phyloP scores from a whole-genome alignment of 352 stramenopile genomes.

The Lagenidium giganteum region DNA sequence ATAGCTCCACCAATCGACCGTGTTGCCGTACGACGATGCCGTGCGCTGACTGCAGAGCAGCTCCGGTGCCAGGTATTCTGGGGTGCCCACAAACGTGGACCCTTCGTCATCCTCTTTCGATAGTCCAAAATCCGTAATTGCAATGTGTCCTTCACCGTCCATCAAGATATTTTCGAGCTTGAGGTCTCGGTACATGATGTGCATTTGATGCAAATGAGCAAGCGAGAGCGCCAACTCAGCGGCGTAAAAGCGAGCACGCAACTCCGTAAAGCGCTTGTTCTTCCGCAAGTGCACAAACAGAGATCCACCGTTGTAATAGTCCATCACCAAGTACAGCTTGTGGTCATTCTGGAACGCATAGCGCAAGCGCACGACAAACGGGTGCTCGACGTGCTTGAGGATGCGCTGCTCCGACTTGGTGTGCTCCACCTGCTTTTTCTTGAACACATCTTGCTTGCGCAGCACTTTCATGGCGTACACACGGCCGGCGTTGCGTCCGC shows the following conservation, averaged over 20 bases:
- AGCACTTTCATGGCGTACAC: slow-evolving; percentile 90
- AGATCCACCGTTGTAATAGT: slow-evolving; percentile 85
- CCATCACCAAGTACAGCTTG: slow-evolving; percentile 88
- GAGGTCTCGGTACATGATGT: slow-evolving; percentile 88
- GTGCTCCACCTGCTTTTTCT: slow-evolving; percentile 83
- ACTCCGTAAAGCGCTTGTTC: slow-evolving; percentile 60
- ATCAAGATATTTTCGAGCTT: slow-evolving; percentile 91
- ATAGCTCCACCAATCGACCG: slow-evolving; percentile 87
- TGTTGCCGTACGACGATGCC: slow-evolving; percentile 75
- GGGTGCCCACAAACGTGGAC: slow-evolving; percentile 78
- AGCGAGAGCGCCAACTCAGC: slow-evolving; percentile 80
- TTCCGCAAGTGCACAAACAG: slow-evolving; percentile 85
- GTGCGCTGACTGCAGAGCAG: slow-evolving; percentile 71
- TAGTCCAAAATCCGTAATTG: slow-evolving; percentile 85
- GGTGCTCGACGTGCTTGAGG: slow-evolving; percentile 83
- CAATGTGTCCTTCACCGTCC: slow-evolving; percentile 77
- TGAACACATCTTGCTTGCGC: slow-evolving; percentile 81
- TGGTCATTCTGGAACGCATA: slow-evolving; percentile 88
- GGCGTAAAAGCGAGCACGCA: slow-evolving; percentile 78
- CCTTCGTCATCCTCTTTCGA: slow-evolving; percentile 84
- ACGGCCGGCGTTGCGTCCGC: slow-evolving; percentile 51
- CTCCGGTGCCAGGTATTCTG: slow-evolving; percentile 82
- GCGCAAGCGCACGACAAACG: slow-evolving; percentile 83
- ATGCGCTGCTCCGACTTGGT: slow-evolving; percentile 88
- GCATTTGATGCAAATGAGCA: slow-evolving; percentile 78